Evolutionary conservation across 1,139 yeast genomes (phyloP), one percentile per base, ranked within the genome.

Genomic region (Geotrichum reessii): DNA sequence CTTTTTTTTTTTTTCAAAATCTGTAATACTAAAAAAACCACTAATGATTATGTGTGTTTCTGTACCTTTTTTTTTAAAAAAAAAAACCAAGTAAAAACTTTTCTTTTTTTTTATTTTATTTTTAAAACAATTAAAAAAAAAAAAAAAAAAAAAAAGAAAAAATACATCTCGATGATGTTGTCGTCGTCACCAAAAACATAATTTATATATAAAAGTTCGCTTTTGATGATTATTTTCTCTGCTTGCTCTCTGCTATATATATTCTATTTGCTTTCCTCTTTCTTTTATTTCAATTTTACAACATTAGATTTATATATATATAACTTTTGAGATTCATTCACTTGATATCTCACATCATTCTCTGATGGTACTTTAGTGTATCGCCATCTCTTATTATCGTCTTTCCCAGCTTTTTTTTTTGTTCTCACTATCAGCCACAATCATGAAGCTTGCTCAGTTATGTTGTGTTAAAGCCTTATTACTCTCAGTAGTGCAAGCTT

Each of bases 361-460:
- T 31, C 37, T 3, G 40, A 33, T 33, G 40, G 1, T 33, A 33
- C 14, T 12, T 5, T 12, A 12, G n/a, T 12, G 14, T 33, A 33
- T 2, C 40, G 14, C 14, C 40, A 33, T 33, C 11, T 12, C 40
- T 12, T 33, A 12, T 6, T 6, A 6, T 33, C n/a, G 40, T 17
- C 2, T 12, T 17, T 5, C 5, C 40, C 11, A 1, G 17, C 5
- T 33, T 12, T n/a, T 12, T 33, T 3, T 3, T 28, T n/a, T 3
- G 4, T 24, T 51, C 47, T 22, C 47, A 51, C 22, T 27, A 22
- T 12, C 6, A 9, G 42, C 14, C 17, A 14, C 47, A 33, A 37
- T 33, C 17, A 52, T 52, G 50, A 46, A 52, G 47, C 50, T 52
- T 11, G 17, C 50, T n/a, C 9, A 17, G 25, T 46, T 52, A 7